Conservation (phyloP, 2,329 filamentous ascomycete genomes). For the Penicillium aurantiogriseum region DNA sequence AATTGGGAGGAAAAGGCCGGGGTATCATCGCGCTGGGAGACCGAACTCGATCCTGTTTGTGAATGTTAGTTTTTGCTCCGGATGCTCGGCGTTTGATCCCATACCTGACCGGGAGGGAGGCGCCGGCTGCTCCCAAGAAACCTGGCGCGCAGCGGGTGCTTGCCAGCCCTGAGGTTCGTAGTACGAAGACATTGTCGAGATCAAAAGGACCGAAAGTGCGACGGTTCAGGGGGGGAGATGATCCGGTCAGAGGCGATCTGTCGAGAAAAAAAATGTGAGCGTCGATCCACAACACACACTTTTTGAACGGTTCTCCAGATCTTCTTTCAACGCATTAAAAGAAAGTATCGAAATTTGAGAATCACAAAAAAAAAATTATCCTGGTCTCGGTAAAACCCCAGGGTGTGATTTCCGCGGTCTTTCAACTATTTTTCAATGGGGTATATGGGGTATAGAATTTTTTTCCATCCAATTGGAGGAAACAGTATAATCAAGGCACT, state of each 20-base stretch:
- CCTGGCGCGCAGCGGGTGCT: constrained; percentile 58
- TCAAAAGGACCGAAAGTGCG: constrained; percentile 14
- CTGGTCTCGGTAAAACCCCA: not conserved
- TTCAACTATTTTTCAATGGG: not conserved
- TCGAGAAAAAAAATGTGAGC: constrained; percentile 23
- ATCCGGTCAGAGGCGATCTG: constrained; percentile 31
- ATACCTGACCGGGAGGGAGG: constrained; percentile 71
- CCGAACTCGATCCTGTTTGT: constrained; percentile 67
- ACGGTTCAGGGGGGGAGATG: constrained; percentile 26
- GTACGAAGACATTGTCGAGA: constrained; percentile 58
- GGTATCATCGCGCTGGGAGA: constrained; percentile 70
- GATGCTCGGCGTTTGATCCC: constrained; percentile 18
- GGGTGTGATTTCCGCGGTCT: not conserved
- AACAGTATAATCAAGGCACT: constrained; percentile 13
- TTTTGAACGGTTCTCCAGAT: not conserved
- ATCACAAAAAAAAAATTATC: not conserved
- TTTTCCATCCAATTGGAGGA: not conserved
- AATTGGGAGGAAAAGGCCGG: constrained; percentile 82
- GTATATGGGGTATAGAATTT: not conserved
- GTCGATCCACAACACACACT: constrained; percentile 6
- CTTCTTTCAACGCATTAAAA: not conserved
- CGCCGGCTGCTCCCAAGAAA: constrained; percentile 70
- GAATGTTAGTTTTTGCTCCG: constrained; percentile 10
- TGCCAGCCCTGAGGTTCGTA: constrained; percentile 68
- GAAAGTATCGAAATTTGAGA: not conserved